Conservation (phyloP, 371 early-diverging fungal species). For the Polyrhizophydium stewartii region DNA sequence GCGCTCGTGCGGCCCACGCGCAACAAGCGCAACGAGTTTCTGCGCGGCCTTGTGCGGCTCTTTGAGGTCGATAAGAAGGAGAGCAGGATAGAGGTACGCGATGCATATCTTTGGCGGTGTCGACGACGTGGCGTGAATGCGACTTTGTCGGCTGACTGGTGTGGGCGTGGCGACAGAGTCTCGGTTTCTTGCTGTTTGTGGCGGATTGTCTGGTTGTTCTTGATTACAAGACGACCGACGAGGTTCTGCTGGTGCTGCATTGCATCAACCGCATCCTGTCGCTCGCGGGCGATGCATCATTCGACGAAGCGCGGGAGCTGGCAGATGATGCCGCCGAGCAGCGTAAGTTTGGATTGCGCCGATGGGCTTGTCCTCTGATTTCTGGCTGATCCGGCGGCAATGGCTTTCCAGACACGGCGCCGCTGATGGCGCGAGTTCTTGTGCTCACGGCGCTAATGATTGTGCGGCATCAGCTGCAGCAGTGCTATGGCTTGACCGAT, state of each 20-base stretch:
- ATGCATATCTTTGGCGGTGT: neutral
- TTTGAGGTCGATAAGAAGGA: conserved; percentile 56
- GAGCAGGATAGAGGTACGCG: conserved; percentile 4
- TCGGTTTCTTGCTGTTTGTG: conserved; percentile 71
- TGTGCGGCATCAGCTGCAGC: conserved; percentile 51
- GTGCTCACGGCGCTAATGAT: conserved; percentile 27
- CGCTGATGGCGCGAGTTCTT: neutral
- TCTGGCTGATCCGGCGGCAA: neutral
- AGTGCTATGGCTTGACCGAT: conserved; percentile 60
- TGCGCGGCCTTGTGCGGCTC: conserved; percentile 60
- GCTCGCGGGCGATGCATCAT: conserved; percentile 58
- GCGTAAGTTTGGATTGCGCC: conserved; percentile 4
- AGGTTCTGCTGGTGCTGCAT: conserved; percentile 68
- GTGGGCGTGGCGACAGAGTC: no score
- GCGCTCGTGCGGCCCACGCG: conserved; percentile 63
- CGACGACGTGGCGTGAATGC: neutral
- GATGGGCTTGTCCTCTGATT: neutral
- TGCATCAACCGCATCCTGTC: conserved; percentile 65
- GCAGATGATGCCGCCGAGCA: conserved; percentile 15
- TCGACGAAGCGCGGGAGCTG: conserved; percentile 19
- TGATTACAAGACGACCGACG: conserved; percentile 71
- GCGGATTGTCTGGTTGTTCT: conserved; percentile 75
- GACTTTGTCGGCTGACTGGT: neutral
- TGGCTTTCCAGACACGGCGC: neutral
- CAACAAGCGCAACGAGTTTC: conserved; percentile 65